Percentiles rank a stretch among this genome's conserved stretches.
These are phyloP conservation scores for Luzula sylvatica DNA, from an alignment of 176 grass and related monocot genomes.

Conservation along the genomic window DNA sequence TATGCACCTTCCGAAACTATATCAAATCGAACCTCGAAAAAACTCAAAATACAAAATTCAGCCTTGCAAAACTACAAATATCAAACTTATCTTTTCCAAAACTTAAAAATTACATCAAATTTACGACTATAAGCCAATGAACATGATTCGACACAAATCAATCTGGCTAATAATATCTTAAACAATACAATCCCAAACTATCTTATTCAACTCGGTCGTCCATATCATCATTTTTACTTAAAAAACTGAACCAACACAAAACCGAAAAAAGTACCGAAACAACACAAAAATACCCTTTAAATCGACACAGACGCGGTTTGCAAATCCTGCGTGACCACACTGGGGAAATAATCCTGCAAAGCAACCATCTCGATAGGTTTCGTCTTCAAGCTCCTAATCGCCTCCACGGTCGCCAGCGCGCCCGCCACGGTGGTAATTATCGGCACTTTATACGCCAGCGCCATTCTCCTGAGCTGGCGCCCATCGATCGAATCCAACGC, in stretches of 20 bases:
- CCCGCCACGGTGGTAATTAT: conserved; percentile 90
- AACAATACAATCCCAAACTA: too few relatives aligned
- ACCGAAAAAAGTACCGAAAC: not conserved
- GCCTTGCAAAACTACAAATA: too few relatives aligned
- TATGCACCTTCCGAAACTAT: too few relatives aligned
- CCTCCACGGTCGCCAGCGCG: conserved; percentile 75
- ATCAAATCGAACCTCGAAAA: too few relatives aligned
- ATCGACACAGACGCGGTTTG: conserved; percentile 37
- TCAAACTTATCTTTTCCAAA: too few relatives aligned
- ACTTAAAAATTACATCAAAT: too few relatives aligned
- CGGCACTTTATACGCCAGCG: conserved; percentile 77
- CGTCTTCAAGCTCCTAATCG: conserved; percentile 78
- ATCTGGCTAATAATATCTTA: too few relatives aligned
- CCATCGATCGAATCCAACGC: conserved; percentile 80
- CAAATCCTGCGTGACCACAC: conserved; percentile 37
- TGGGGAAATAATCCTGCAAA: conserved; percentile 81
- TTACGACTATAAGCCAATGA: too few relatives aligned
- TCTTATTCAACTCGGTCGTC: not conserved
- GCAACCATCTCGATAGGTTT: conserved; percentile 62
- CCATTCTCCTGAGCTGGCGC: conserved; percentile 72
- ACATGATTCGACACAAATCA: too few relatives aligned
- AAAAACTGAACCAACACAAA: not conserved
- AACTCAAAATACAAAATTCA: too few relatives aligned
- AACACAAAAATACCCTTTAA: conserved; percentile 18
- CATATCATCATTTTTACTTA: not conserved